Conservation (phyloP, 345 rosid genomes). For the Trapa bicornis region DNA sequence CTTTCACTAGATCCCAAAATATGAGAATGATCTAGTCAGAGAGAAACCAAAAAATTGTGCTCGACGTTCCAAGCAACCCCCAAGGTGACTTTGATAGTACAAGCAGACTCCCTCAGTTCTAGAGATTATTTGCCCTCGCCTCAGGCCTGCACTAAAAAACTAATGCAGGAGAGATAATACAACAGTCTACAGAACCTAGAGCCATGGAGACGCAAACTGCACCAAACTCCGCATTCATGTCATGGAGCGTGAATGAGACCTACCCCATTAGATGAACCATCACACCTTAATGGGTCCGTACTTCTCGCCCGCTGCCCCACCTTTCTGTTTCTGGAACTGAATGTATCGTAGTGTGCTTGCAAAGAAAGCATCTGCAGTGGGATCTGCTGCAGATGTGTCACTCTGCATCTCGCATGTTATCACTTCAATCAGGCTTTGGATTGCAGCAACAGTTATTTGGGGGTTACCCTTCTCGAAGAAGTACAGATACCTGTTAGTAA, state of each 20-base stretch:
- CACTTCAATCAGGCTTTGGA: slow-evolving; percentile 70
- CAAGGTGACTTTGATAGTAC: neutral
- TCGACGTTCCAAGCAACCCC: neutral
- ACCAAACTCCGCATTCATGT: neutral
- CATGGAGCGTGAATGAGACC: neutral
- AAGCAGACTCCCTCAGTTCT: neutral
- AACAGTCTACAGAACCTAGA: neutral
- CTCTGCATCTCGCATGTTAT: slow-evolving; percentile 69
- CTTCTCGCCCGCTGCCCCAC: slow-evolving; percentile 70
- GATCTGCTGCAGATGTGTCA: slow-evolving; percentile 50
- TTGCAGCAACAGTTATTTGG: slow-evolving; percentile 54
- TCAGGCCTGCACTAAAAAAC: neutral
- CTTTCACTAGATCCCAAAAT: neutral
- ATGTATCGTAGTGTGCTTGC: slow-evolving; percentile 65
- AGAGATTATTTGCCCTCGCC: neutral
- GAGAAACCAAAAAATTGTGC: neutral
- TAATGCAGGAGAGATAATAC: neutral
- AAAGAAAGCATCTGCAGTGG: slow-evolving; percentile 64
- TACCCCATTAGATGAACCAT: neutral
- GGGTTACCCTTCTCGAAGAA: slow-evolving; percentile 87
- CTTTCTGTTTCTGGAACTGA: slow-evolving; percentile 93
- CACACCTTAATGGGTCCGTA: slow-evolving; percentile 64
- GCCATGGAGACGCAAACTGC: neutral
- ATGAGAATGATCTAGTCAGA: neutral
- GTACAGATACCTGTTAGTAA: slow-evolving; percentile 55